These are phyloP conservation scores for Cryptococcus sp. DNA, from an alignment of 1,284 basidiomycete genomes.

Conservation along the genomic window DNA sequence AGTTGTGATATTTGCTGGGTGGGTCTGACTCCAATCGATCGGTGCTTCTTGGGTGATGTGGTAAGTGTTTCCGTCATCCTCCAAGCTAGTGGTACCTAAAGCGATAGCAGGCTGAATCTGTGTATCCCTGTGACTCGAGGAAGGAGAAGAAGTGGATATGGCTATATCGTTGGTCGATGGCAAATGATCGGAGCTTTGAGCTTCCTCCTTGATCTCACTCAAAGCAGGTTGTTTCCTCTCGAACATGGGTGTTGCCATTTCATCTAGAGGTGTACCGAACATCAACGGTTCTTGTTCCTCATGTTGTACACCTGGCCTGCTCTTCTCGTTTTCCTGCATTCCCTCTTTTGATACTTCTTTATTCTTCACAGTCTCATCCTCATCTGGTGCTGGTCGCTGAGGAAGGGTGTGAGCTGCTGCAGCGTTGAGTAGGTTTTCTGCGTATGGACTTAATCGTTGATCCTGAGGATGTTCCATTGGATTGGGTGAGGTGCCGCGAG, in stretches of 20 bases:
- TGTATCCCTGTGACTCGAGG: too few species aligned
- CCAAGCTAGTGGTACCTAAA: too few species aligned
- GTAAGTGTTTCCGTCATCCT: too few species aligned
- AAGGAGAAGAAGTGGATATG: too few species aligned
- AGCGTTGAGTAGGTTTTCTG: slow-evolving; percentile 25
- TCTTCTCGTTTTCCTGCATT: neutral
- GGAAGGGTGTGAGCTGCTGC: slow-evolving; percentile 30
- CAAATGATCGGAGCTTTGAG: neutral
- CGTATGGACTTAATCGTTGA: slow-evolving; percentile 4
- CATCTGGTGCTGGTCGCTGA: slow-evolving; percentile 8
- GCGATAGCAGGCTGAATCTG: too few species aligned
- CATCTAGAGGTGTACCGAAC: slow-evolving; percentile 25
- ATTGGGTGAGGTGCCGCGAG: neutral
- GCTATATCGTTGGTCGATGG: too few species aligned
- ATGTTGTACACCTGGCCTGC: neutral
- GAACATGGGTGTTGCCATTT: slow-evolving; percentile 22
- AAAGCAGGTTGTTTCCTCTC: slow-evolving; percentile 3
- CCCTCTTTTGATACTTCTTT: slow-evolving; percentile 6
- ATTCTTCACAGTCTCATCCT: slow-evolving; percentile 4
- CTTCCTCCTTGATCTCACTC: neutral
- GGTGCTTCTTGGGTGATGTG: too few species aligned
- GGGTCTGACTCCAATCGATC: too few species aligned
- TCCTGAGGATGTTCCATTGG: slow-evolving; percentile 8
- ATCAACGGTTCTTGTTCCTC: slow-evolving; percentile 21
- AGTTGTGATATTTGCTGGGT: too few species aligned